Base-by-base conservation (phyloP, 495 filamentous ascomycete genomes). In the Xylaria venustula region DNA sequence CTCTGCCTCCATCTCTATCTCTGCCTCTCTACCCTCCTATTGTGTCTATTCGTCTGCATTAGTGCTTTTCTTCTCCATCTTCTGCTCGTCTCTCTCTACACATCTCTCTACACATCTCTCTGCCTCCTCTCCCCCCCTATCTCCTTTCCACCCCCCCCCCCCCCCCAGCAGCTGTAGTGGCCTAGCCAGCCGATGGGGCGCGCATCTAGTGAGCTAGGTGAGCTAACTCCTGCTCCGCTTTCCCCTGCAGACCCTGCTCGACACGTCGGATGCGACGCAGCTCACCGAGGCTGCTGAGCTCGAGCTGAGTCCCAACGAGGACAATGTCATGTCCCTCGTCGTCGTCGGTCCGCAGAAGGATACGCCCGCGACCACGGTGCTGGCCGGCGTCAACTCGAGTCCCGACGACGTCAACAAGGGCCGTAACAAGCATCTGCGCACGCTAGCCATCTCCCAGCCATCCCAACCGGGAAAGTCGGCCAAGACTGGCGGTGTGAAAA, bases 381-480 rank as follows among this genome's bases (percentile, higher is more conserved):
- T 89, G 54, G 87, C 90, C 8, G 93, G 94, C 44, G 89, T 97
- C 73, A 97, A 97, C 73, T 95, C 91, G 54, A 88, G 88, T 47
- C 78, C 84, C 28, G 79, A 74, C 0, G 85, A 91, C 42, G 81
- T 90, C 50, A 75, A 85, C 64, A 85, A 85, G 59, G 90, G 89
- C 28, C 90, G 87, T 67, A 98, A 98, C 69, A 82, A 91, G 65
- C 94, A 98, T 73, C 83, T 98, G 58, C 82, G 93, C 47, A 80
- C 91, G n/a, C 94, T 97, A 66, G 71, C 79, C 45, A 79, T 93
- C 60, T 77, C 78, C 56, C 73, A 78, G 61, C 74, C 79, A 9
- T 77, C 78, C 56, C 73, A 78, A 62, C 74, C 79, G 12, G 73
- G 75, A 58, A 76, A 77, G 64, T 67, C 73, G 57, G 75, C 77